phyloP scores from a whole-genome alignment of 352 stramenopile species.

The Plasmopara halstedii region DNA sequence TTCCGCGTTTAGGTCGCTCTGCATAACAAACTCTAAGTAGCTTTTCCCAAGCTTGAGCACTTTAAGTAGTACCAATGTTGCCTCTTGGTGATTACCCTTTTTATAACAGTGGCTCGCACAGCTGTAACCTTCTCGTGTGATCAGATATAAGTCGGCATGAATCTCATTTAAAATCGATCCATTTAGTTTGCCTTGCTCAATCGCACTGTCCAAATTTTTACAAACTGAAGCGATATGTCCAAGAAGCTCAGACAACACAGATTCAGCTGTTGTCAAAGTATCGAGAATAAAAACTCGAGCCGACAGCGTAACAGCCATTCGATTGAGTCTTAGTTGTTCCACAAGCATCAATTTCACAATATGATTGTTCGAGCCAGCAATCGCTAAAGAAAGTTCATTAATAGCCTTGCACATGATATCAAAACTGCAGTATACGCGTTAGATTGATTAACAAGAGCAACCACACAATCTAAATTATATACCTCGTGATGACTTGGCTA shows the following conservation, averaged over 20 bases:
- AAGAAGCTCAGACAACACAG: slow-evolving; percentile 11
- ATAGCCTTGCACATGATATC: slow-evolving; percentile 17
- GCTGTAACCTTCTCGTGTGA: slow-evolving; percentile 56
- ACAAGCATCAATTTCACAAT: slow-evolving; percentile 24
- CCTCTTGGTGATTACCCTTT: slow-evolving; percentile 26
- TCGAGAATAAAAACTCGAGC: slow-evolving; percentile 7
- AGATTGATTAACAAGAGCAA: too few species aligned
- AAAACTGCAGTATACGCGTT: slow-evolving; percentile 25
- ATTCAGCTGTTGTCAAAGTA: neutral
- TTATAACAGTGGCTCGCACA: slow-evolving; percentile 50
- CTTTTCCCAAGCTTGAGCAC: slow-evolving; percentile 43
- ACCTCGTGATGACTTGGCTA: slow-evolving; percentile 36
- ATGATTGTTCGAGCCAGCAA: slow-evolving; percentile 6
- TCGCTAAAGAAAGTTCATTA: slow-evolving; percentile 12
- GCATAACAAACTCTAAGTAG: slow-evolving; percentile 64
- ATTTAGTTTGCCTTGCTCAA: slow-evolving; percentile 15
- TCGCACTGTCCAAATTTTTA: slow-evolving; percentile 35
- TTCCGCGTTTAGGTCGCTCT: slow-evolving; percentile 20
- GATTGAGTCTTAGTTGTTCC: slow-evolving; percentile 36
- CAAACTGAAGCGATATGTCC: slow-evolving; percentile 23
- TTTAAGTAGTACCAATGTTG: slow-evolving; percentile 31
- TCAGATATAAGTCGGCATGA: slow-evolving; percentile 45
- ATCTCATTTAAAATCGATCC: slow-evolving; percentile 27
- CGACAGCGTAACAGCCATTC: slow-evolving; percentile 31
- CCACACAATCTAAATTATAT: slow-evolving; percentile 1